Conservation (phyloP, 2,329 filamentous ascomycete genomes). For the Cladosporium sp. region DNA sequence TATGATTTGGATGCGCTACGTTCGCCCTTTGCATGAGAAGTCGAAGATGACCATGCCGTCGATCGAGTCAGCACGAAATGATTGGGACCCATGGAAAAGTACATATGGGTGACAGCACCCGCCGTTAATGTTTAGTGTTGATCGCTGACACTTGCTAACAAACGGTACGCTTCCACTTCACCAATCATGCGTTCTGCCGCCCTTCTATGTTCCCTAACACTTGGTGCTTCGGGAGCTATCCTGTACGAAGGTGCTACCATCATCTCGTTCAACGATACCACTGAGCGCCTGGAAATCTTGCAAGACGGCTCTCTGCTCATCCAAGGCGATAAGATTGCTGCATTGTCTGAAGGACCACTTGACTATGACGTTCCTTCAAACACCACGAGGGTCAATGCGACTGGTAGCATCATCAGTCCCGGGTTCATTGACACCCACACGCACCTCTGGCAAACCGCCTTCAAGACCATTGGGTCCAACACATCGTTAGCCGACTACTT, state of each 20-base stretch:
- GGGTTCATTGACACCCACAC: conserved; percentile 55
- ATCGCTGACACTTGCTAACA: too few species aligned
- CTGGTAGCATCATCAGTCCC: conserved; percentile 50
- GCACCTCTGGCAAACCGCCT: conserved; percentile 54
- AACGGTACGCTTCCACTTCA: too few species aligned
- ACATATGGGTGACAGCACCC: neutral
- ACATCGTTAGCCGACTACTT: conserved; percentile 49
- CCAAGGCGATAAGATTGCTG: conserved; percentile 35
- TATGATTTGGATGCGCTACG: neutral
- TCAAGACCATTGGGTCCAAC: conserved; percentile 52
- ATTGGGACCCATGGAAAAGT: neutral
- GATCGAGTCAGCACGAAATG: neutral
- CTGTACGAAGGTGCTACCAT: conserved; percentile 33
- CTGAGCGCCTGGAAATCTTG: conserved; percentile 35
- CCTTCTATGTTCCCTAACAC: neutral
- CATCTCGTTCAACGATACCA: conserved; percentile 36
- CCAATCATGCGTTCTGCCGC: conserved; percentile 1
- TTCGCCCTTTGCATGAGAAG: neutral
- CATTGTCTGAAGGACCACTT: conserved; percentile 26
- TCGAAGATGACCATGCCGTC: neutral
- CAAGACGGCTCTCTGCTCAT: conserved; percentile 41
- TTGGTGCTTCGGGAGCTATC: conserved; percentile 6
- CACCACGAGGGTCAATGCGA: conserved; percentile 46
- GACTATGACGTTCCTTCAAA: conserved; percentile 23
- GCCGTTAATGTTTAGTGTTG: neutral